Evolutionary conservation across 2,329 filamentous ascomycete genomes (phyloP).

Genomic region (Xylariaceae sp.): DNA sequence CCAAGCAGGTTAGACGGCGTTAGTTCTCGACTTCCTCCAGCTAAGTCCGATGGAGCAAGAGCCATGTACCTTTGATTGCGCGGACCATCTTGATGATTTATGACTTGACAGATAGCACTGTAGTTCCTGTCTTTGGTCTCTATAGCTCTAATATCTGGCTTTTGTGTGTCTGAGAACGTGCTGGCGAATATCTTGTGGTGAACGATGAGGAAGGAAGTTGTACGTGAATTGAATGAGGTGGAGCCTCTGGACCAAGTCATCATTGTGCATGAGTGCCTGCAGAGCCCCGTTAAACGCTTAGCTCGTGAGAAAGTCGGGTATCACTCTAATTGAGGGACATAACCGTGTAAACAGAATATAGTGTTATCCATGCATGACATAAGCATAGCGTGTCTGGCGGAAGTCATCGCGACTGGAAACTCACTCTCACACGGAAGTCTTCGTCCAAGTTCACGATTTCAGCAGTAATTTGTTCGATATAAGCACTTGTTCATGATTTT

Average conservation of each 20-base stretch:
- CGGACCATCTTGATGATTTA: conserved; percentile 23
- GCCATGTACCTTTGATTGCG: conserved; percentile 28
- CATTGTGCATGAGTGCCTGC: not conserved
- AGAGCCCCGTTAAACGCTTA: no score
- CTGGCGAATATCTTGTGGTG: not conserved
- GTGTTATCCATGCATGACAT: no score
- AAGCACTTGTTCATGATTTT: no score
- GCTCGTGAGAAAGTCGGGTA: no score
- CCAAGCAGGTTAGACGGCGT: not conserved
- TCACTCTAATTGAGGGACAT: no score
- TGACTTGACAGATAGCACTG: not conserved
- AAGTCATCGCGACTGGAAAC: no score
- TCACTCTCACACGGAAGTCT: no score
- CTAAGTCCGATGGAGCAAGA: not conserved
- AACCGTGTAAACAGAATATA: no score
- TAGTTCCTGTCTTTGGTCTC: not conserved
- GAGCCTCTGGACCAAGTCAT: not conserved
- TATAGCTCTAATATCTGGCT: not conserved
- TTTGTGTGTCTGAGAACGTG: not conserved
- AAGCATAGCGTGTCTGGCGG: no score
- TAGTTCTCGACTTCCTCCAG: not conserved
- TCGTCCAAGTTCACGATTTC: no score
- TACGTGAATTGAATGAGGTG: not conserved
- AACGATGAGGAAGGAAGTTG: not conserved
- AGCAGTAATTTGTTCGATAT: no score